phyloP scores from a whole-genome alignment of 108 stramenopile genomes.

The Hondaea fermentalgiana region DNA sequence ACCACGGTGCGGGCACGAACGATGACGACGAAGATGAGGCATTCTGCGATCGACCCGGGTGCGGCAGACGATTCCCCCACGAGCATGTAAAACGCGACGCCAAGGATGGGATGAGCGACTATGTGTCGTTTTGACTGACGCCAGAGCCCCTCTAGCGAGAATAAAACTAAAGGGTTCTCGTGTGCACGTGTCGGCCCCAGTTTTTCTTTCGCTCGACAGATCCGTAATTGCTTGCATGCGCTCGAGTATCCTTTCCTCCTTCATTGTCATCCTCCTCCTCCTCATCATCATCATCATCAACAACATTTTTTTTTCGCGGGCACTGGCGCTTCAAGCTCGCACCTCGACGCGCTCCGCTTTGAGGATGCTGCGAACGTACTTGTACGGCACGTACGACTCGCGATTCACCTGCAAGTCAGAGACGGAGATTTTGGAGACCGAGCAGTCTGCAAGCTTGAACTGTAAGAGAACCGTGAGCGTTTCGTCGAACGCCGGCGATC shows the following conservation, averaged over 20 bases:
- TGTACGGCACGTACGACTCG: slow-evolving; percentile 89
- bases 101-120: neutral
- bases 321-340: neutral
- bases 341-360: slow-evolving; percentile 75
- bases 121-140: neutral
- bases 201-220: too few relatives aligned
- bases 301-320: too few relatives aligned
- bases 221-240: too few relatives aligned
- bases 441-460: slow-evolving; percentile 88
- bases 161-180: too few relatives aligned
- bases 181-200: too few relatives aligned
- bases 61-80: neutral
- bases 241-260: too few relatives aligned
- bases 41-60: neutral
- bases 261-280: too few relatives aligned
- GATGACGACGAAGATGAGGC: neutral
- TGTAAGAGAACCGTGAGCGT: slow-evolving; percentile 69
- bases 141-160: too few relatives aligned
- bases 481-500: slow-evolving; percentile 49
- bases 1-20: neutral
- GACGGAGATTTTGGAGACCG: slow-evolving; percentile 80
- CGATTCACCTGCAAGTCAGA: slow-evolving; percentile 71
- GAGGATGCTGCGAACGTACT: slow-evolving; percentile 80
- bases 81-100: neutral
- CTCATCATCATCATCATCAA: too few relatives aligned